phyloP scores from a whole-genome alignment of 192 early-diverging fungal genomes.

The Entophlyctis luteolus region DNA sequence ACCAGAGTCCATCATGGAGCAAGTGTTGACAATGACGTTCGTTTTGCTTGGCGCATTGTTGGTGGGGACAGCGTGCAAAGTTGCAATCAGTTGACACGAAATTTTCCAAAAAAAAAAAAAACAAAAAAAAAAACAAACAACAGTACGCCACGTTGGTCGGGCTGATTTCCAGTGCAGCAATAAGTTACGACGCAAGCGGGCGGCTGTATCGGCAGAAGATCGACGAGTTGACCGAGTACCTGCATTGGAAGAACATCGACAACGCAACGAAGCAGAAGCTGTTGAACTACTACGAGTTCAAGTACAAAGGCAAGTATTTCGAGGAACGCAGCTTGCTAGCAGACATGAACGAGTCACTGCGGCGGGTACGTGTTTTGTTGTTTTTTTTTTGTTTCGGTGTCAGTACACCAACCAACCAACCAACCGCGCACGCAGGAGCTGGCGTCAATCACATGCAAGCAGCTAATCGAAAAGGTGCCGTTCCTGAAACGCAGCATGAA shows the following conservation, averaged over 20 bases:
- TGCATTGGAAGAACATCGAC: conserved; percentile 24
- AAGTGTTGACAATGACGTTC: conserved; percentile 3
- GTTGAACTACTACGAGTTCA: conserved; percentile 28
- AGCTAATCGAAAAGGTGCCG: conserved; percentile 33
- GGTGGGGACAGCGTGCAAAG: background rate
- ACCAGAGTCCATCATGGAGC: conserved; percentile 14
- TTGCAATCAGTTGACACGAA: too few relatives aligned
- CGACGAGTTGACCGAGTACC: conserved; percentile 33
- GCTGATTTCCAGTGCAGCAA: conserved; percentile 1
- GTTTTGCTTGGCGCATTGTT: conserved; percentile 13
- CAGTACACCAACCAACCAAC: background rate
- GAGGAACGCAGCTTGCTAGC: conserved; percentile 23
- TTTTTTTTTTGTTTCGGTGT: background rate
- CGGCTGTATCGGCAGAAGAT: conserved; percentile 31
- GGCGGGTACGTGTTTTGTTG: background rate
- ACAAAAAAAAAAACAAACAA: too few relatives aligned
- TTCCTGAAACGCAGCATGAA: conserved; percentile 21
- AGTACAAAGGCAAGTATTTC: conserved; percentile 33
- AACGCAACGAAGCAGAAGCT: conserved; percentile 6
- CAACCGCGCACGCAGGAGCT: conserved; percentile 16
- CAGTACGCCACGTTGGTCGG: conserved; percentile 24
- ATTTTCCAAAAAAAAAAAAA: too few relatives aligned
- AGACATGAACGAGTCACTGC: conserved; percentile 27
- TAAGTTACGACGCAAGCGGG: conserved; percentile 16
- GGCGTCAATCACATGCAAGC: conserved; percentile 22